phyloP scores from a whole-genome alignment of 371 early-diverging fungal genomes.

The Batkoa obscura region DNA sequence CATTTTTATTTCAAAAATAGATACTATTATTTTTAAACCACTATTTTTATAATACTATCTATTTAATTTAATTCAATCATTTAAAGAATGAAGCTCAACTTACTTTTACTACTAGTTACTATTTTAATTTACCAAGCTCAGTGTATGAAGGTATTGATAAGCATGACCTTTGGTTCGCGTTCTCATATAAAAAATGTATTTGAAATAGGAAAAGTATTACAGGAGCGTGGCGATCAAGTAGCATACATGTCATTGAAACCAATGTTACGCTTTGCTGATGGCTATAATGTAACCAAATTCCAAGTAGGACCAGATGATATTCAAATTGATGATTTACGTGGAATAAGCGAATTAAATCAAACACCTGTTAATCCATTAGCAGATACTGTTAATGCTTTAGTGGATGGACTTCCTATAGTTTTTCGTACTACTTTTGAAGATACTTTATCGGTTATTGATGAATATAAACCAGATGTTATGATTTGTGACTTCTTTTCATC shows the following conservation, averaged over 20 bases:
- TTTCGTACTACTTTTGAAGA: background rate
- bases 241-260: background rate
- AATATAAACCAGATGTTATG: background rate
- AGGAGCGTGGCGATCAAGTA: background rate
- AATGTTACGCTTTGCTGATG: background rate
- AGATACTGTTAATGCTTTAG: background rate
- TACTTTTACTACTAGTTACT: no score
- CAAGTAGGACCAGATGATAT: background rate
- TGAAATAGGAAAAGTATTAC: background rate
- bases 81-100: no score
- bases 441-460: background rate
- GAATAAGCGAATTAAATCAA: background rate
- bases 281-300: background rate
- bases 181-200: background rate
- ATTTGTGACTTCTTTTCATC: constrained; percentile 2
- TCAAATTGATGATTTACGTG: background rate
- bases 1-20: no score
- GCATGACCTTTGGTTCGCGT: background rate
- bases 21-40: no score
- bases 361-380: background rate
- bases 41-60: no score
- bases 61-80: no score
- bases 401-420: background rate
- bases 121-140: no score
- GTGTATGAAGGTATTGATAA: background rate